phyloP scores from a whole-genome alignment of 192 early-diverging fungal species.

The Coemansia sp. region DNA sequence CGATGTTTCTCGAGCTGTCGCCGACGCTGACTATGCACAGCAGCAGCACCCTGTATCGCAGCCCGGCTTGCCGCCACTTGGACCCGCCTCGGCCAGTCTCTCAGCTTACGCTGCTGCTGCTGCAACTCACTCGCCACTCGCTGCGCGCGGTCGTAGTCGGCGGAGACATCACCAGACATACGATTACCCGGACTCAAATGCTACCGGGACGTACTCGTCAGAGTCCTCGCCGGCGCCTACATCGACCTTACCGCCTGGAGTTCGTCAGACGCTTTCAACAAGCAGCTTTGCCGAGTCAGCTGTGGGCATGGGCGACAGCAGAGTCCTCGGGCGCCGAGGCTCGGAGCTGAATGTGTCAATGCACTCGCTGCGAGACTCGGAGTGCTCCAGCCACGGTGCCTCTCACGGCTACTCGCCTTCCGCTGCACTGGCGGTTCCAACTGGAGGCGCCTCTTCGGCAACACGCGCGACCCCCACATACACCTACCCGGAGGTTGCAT shows the following conservation, averaged over 20 bases:
- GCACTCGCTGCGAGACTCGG: conserved; percentile 12
- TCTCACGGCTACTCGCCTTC: conserved; percentile 5
- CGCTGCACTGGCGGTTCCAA: background rate
- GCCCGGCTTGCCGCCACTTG: conserved; percentile 38
- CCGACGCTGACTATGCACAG: conserved; percentile 7
- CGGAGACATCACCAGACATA: conserved; percentile 30
- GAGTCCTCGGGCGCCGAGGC: conserved; percentile 4
- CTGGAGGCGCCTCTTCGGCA: background rate
- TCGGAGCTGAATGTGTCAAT: conserved; percentile 22
- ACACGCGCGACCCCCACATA: conserved; percentile 9
- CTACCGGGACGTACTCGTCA: conserved; percentile 13
- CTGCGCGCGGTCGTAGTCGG: conserved; percentile 27
- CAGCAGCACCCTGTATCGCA: conserved; percentile 37
- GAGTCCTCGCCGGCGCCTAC: conserved; percentile 15
- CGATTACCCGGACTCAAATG: conserved; percentile 32
- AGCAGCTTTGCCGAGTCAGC: conserved; percentile 11
- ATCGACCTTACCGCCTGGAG: conserved; percentile 5
- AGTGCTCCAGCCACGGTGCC: conserved; percentile 12
- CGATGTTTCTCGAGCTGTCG: background rate
- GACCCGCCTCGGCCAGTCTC: conserved; percentile 27
- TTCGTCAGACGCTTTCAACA: conserved; percentile 27
- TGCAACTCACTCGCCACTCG: conserved; percentile 15
- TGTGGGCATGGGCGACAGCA: conserved; percentile 6
- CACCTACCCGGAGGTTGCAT: conserved; percentile 41
- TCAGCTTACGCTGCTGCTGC: conserved; percentile 18